A percentile compares a stretch with the other conserved stretches of the same genome.
Conservation (phyloP, 192 early-diverging fungal genomes). For the Obelidium mucronatum region DNA sequence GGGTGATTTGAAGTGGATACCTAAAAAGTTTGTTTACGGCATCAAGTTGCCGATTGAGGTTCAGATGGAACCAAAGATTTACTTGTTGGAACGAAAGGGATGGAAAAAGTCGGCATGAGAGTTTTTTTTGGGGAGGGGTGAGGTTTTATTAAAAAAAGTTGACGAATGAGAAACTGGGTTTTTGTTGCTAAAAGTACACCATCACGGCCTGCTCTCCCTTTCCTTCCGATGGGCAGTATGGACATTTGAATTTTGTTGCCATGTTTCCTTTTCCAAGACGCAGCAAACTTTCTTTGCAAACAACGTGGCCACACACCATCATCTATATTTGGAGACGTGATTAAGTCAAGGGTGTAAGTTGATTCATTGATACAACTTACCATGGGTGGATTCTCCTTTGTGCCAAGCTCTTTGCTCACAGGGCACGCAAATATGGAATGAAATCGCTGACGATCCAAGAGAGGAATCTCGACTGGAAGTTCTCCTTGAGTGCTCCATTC, state of each 20-base stretch:
- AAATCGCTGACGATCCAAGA: conserved; percentile 84
- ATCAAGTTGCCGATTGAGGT: conserved; percentile 33
- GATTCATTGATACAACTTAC: not conserved
- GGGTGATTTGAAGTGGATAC: conserved; percentile 23
- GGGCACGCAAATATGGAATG: conserved; percentile 98
- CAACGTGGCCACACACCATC: conserved; percentile 96
- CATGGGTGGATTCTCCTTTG: conserved; percentile 96
- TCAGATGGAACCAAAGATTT: conserved; percentile 33
- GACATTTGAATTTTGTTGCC: conserved; percentile 88
- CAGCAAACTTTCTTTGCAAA: conserved; percentile 88
- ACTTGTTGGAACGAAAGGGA: conserved; percentile 27
- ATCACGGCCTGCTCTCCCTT: conserved; percentile 75
- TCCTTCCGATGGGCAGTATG: conserved; percentile 93
- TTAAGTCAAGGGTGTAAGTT: not conserved
- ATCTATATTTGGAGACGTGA: conserved; percentile 46
- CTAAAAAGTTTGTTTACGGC: conserved; percentile 13
- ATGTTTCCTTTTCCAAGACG: conserved; percentile 77
- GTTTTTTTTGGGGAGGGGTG: too few species aligned
- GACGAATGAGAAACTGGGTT: not conserved
- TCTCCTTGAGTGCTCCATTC: conserved; percentile 95
- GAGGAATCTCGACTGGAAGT: conserved; percentile 90
- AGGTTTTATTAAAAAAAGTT: not conserved
- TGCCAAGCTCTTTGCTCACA: conserved; percentile 93
- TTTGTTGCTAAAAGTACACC: conserved; percentile 72
- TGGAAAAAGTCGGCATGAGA: conserved; percentile 1